Evolutionary conservation across 768 basidiomycete genomes (phyloP), one percentile per base, ranked within the genome.

Genomic region (Dioszegia hungarica): DNA sequence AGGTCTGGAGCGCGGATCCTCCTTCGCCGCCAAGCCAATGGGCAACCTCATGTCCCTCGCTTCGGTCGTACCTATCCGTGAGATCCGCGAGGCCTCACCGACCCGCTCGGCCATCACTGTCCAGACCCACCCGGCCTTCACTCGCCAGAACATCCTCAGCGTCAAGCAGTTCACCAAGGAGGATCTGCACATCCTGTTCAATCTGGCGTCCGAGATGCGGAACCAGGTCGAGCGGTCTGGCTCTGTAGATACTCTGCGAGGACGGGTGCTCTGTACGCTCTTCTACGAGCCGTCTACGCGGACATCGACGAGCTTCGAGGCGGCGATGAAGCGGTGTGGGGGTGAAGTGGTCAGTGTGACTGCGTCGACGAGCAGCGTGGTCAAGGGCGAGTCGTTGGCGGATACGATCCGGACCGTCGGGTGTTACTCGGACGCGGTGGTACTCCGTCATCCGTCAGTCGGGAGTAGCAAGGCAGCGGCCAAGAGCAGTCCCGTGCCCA

Each of bases 221-320:
- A 82, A 90, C 34, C 92, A 92, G 69, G 92, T 97, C 14, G 95
- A 99, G 77, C 84, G 92, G 28, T 87, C 85, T 67, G 90, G 92
- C 1, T 82, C 83, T 0, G 80, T 97, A 54, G 91, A 98, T 64
- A 84, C 95, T 56, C 81, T 98, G 41, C 88, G 86, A 62, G 94
- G 94, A 34, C 89, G 87, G 59, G 86, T 99, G 0, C 82, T 99
- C 5, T 90, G 87, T 72, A 92, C 86, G 20, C 74, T 93, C 34
- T 99, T 99, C 81, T 99, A 91, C 75, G 95, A 99, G 75, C 89
- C 94, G 1, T 95, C 92, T 2, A 99, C 95, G 2, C 83, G 95
- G 31, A 99, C 95, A 2, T 91, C 89, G 60, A 82, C 88, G 3
- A 97, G 94, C 9, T 99, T 99, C 68, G 94, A 99, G 73, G 87